Evolutionary conservation across 257 asterid genomes (phyloP), one percentile per base, ranked within the genome.

Genomic region (Salvia miltiorrhiza): DNA sequence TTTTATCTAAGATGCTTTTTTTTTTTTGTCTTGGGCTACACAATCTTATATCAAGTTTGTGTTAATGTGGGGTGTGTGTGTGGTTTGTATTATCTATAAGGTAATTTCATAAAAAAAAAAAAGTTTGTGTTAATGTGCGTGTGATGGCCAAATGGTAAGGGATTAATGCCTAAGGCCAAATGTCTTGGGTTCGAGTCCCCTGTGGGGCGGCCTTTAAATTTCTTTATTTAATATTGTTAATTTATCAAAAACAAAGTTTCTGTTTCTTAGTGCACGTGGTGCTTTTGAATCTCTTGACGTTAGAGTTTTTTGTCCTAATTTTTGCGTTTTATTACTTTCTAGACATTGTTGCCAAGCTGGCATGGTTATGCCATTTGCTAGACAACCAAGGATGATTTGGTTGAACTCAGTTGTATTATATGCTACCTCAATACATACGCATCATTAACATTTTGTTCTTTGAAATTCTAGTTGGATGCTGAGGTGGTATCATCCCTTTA

Each of bases 401-500:
- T 54, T 53, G 58, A 58, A 20, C 40, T 9, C 35, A 32, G 24
- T 62, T 69, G 23, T 48, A 12, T 48, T 3, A 4, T 5, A 13
- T 1, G 17, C 7, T 21, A 57, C 45, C 40, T 61, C 23, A 17
- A n/a, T n/a, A n/a, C n/a, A 45, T 67, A 47, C 41, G 14, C 28
- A 64, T 60, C 13, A 12, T 66, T 33, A 67, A 24, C 62, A 33
- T 39, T 70, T 74, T 39, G 65, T 67, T 80, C 77, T 56, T 66
- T 63, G 71, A 70, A 74, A 63, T 76, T 81, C 40, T 97, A 94
- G 99, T 75, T 89, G 74, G 97, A 94, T 77, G 82, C 88, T 54
- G 97, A 91, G 71, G 87, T 82, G 69, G 83, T 85, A 49, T 75
- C 95, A 16, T 78, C 95, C 60, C 84, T 94, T 85, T 85, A 71